Evolutionary conservation across 2,329 filamentous ascomycete species (phyloP), one percentile per base, ranked within the genome.

Genomic region (Sporothrix curviconia): DNA sequence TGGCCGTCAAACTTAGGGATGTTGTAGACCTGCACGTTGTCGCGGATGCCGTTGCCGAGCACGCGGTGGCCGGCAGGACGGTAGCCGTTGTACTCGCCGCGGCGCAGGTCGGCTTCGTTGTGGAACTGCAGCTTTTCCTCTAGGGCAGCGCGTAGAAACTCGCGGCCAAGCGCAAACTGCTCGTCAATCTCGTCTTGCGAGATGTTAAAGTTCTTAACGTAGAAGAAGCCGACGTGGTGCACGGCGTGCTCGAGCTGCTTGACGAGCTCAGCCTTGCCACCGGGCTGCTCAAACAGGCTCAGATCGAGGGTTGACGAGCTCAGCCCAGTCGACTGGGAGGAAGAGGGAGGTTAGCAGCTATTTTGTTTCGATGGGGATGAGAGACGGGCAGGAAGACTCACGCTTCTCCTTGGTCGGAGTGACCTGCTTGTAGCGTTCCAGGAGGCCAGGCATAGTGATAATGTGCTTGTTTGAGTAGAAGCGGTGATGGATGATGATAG

Each of bases 11-110:
- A 83, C 61, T 84, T 84, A 54, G 79, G 78, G 7, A 83, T 76
- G 64, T 84, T 83, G 71, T 79, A 84, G 1, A 84, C 77, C 63
- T 84, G 77, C 30, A 81, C 72, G 59, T 83, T 83, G 63, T 84
- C 81, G 17, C 64, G 70, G 55, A 76, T 67, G 3, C 75, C 72
- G 2, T 64, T 63, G 36, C 59, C 61, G 12, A 64, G 57, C 12
- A 57, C 55, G 40, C 61, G 56, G 11, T 63, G 61, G 1, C 76
- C 76, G 2, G 73, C 70, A 3, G 76, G 76, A 36, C 74, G 68
- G 60, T 77, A 78, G 14, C 78, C 78, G 58, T 80, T 80, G 66
- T 80, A 80, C 53, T 77, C 76, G n/a, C 76, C 78, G 1, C 68
- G 68, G 14, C 70, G 72, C 1, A 77, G 68, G 50, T 77, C 73